Evolutionary conservation across 169 alveolate species (phyloP).

Genomic region (Cryptosporidium ryanae): DNA sequence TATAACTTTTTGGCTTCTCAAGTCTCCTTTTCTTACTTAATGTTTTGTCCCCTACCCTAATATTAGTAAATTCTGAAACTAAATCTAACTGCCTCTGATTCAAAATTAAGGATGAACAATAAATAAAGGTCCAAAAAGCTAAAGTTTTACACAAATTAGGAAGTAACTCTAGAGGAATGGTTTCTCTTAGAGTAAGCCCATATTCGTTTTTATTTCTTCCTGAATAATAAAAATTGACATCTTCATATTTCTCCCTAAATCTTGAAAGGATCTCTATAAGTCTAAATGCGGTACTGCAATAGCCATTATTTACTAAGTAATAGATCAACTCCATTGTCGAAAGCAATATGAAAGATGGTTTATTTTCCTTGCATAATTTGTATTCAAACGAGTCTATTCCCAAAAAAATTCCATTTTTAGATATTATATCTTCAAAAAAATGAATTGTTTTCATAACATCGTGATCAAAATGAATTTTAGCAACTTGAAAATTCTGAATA

Average conservation of each 20-base stretch:
- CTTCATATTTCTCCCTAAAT: background rate
- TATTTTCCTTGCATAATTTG: background rate
- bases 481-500: background rate
- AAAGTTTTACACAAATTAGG: constrained; percentile 24
- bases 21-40: background rate
- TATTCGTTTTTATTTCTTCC: background rate
- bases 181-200: background rate
- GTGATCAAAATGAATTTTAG: background rate
- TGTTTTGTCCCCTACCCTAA: background rate
- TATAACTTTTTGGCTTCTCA: background rate
- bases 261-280: background rate
- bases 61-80: background rate
- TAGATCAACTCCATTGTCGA: constrained; percentile 19
- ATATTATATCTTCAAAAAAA: background rate
- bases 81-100: constrained; percentile 2
- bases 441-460: background rate
- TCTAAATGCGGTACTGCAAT: constrained; percentile 49
- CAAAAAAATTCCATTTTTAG: background rate
- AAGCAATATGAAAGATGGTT: background rate
- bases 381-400: background rate
- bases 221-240: background rate
- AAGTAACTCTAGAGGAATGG: background rate
- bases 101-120: background rate
- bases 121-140: constrained; percentile 54
- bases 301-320: constrained; percentile 16